Evolutionary conservation across 164 flowering plant genomes (phyloP), one percentile per base, ranked within the genome.

Genomic region (Chimonanthus praecox): DNA sequence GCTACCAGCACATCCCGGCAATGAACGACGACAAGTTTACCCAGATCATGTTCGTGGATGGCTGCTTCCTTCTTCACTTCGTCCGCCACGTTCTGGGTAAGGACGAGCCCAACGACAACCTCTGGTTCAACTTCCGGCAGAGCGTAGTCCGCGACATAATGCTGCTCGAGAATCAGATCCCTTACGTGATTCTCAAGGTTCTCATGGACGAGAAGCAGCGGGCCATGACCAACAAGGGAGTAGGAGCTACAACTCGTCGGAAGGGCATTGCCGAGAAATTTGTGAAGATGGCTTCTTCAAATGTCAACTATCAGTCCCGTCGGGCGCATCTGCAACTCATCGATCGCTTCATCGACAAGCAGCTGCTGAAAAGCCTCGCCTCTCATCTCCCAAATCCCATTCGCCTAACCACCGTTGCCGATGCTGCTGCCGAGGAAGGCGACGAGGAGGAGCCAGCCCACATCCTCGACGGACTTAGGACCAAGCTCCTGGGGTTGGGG

Each of bases 31-130:
- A 63, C 44, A 33, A 0, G 9, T 74, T 78, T 43, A 15, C 51
- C 5, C 68, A 50, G 0, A 74, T 78, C 74, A 71, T 78, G 80
- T 73, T 78, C 67, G 47, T 78, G 6, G 80, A 78, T 7, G 80
- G 80, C 3, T 78, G 80, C 4, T 78, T 78, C 44, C 5, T 78
- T 44, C 20, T 78, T 3, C 64, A 71, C 47, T 74, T 64, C 48
- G 74, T 78, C 4, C 5, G 21, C 2, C 20, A 49, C 48, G 13
- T 64, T 3, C 15, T 33, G 2, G 9, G 66, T 7, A 6, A 6
- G 0, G 13, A 7, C 33, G 13, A 63, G 10, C 5, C 33, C 0
- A 63, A 7, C 1, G 21, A 5, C 9, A 33, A 21, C 13, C 44
- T 20, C 66, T 63, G 2, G 21, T n/a, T 63, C 8, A 7, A 7